Conservation (phyloP, 805 yeast species). For the Pichia cabralensis region DNA sequence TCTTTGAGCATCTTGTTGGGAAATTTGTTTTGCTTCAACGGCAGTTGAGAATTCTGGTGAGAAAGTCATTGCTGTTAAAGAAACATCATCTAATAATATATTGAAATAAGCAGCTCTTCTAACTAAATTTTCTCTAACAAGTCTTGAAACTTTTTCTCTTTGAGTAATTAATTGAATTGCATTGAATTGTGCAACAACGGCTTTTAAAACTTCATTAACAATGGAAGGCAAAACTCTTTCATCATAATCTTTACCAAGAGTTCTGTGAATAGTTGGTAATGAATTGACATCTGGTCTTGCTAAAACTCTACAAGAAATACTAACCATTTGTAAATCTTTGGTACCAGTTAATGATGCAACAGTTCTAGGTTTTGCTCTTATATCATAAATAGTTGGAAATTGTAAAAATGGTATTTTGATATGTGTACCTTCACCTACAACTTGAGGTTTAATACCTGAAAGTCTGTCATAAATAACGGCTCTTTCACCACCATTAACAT, state of each 20-base stretch:
- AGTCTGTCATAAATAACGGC: slow-evolving; percentile 89
- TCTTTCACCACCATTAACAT: slow-evolving; percentile 98
- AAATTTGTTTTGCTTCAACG: slow-evolving; percentile 97
- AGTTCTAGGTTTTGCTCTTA: slow-evolving; percentile 94
- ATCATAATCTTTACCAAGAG: slow-evolving; percentile 90
- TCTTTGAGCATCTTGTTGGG: slow-evolving; percentile 98
- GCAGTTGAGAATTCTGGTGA: slow-evolving; percentile 97
- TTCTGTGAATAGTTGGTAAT: slow-evolving; percentile 79
- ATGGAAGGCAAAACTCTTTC: slow-evolving; percentile 95
- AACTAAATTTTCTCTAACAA: slow-evolving; percentile 82
- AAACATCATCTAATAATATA: slow-evolving; percentile 86
- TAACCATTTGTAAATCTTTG: slow-evolving; percentile 97
- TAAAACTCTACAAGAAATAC: slow-evolving; percentile 95
- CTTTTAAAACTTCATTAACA: slow-evolving; percentile 92
- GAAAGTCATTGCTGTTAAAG: slow-evolving; percentile 93
- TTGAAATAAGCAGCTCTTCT: slow-evolving; percentile 89
- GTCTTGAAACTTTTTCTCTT: slow-evolving; percentile 88
- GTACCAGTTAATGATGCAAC: slow-evolving; percentile 96
- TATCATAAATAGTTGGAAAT: slow-evolving; percentile 86
- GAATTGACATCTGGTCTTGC: slow-evolving; percentile 76
- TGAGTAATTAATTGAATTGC: slow-evolving; percentile 98
- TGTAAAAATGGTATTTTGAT: slow-evolving; percentile 91
- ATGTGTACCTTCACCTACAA: slow-evolving; percentile 92
- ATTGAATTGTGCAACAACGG: slow-evolving; percentile 96
- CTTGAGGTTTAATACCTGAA: slow-evolving; percentile 72